phyloP scores from a whole-genome alignment of 2,329 filamentous ascomycete genomes.

The Calonectria multiphialidica region DNA sequence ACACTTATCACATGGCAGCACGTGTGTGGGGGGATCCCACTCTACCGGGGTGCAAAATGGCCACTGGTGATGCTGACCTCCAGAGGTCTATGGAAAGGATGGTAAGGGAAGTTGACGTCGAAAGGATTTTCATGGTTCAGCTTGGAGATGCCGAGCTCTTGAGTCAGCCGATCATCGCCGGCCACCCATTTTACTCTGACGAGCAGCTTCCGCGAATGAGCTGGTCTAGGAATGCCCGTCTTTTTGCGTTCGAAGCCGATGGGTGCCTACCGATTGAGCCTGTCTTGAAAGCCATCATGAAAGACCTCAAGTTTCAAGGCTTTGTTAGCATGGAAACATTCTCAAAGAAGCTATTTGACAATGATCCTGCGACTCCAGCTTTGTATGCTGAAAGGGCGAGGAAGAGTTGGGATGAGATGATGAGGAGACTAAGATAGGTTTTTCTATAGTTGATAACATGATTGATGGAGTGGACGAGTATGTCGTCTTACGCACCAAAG shows the following conservation, averaged over 20 bases:
- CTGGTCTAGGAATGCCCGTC: conserved; percentile 77
- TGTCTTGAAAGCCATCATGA: conserved; percentile 70
- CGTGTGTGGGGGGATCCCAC: conserved; percentile 77
- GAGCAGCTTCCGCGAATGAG: conserved; percentile 68
- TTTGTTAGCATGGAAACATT: conserved; percentile 79
- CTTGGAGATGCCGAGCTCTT: conserved; percentile 78
- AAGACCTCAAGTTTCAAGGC: conserved; percentile 66
- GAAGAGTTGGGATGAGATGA: not conserved
- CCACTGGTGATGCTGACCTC: conserved; percentile 66
- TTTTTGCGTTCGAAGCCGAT: conserved; percentile 65
- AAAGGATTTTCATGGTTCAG: conserved; percentile 80
- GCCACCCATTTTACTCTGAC: conserved; percentile 42
- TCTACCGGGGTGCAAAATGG: conserved; percentile 50
- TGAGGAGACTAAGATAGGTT: no score
- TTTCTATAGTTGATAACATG: no score
- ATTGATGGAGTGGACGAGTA: no score
- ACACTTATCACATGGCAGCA: conserved; percentile 81
- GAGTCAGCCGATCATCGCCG: conserved; percentile 62
- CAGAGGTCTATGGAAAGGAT: conserved; percentile 65
- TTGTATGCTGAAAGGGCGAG: not conserved
- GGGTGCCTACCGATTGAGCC: conserved; percentile 67
- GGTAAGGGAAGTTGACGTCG: conserved; percentile 65
- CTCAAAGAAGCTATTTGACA: conserved; percentile 38
- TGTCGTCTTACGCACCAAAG: no score
- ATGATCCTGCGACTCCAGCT: not conserved